Percentiles rank a stretch among this genome's conserved stretches.
phyloP scores from a whole-genome alignment of 805 yeast genomes.

The Myxozyma lipomycoides region DNA sequence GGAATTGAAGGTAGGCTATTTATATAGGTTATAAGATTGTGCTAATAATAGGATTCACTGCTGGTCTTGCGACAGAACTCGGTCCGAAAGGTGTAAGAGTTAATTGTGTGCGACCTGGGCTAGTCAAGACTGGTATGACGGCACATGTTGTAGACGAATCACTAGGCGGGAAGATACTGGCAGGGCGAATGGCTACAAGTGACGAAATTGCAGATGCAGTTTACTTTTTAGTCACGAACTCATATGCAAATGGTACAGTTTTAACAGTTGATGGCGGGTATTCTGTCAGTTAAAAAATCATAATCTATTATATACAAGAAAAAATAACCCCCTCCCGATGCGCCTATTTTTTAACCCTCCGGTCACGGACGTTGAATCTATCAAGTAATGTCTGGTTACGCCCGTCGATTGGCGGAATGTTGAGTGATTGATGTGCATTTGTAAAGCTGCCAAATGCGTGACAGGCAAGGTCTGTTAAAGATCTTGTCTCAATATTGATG shows the following conservation, averaged over 20 bases:
- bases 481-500: constrained; percentile 66
- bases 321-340: too few species aligned
- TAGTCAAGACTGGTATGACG: constrained; percentile 62
- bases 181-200: constrained; percentile 18
- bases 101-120: constrained; percentile 66
- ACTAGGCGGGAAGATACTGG: constrained; percentile 17
- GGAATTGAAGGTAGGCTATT: constrained; percentile 45
- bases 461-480: constrained; percentile 51
- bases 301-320: neutral
- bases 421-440: neutral
- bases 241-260: constrained; percentile 28
- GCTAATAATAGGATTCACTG: constrained; percentile 47
- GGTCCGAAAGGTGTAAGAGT: constrained; percentile 52
- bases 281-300: neutral
- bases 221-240: constrained; percentile 25
- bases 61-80: constrained; percentile 57
- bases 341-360: neutral
- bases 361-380: neutral
- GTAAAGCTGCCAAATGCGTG: constrained; percentile 43
- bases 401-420: neutral
- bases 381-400: neutral
- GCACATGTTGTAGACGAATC: neutral
- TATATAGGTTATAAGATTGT: neutral
- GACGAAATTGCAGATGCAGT: constrained; percentile 31
- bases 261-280: constrained; percentile 29